phyloP scores from a whole-genome alignment of 495 filamentous ascomycete species.

The Penicillium manginii region DNA sequence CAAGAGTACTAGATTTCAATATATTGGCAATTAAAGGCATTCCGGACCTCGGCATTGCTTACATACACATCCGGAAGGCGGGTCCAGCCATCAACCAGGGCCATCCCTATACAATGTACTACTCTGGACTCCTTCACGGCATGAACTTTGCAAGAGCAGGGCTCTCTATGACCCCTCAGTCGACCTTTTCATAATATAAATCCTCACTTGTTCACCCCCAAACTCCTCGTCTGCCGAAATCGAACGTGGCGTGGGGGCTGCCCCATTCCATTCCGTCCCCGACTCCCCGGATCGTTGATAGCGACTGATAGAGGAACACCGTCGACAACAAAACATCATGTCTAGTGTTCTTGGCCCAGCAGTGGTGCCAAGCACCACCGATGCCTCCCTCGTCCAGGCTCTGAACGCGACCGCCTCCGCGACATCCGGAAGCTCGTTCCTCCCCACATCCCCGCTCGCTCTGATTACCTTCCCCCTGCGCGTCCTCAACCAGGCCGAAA shows the following conservation, averaged over 20 bases:
- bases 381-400: conserved; percentile 14
- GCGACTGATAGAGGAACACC: conserved; percentile 15
- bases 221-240: background rate
- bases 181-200: background rate
- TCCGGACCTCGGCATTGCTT: conserved; percentile 2
- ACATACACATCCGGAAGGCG: conserved; percentile 16
- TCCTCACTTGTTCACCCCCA: background rate
- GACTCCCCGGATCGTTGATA: conserved; percentile 30
- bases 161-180: conserved; percentile 16
- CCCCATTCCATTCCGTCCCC: conserved; percentile 22
- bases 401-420: conserved; percentile 23
- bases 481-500: conserved; percentile 41
- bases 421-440: conserved; percentile 23
- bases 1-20: background rate
- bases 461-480: conserved; percentile 42
- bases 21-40: too few relatives aligned
- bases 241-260: conserved; percentile 15
- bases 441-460: conserved; percentile 41
- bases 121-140: conserved; percentile 1
- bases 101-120: background rate
- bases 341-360: conserved; percentile 22
- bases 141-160: conserved; percentile 22
- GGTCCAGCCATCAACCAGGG: background rate
- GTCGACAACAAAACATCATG: conserved; percentile 23
- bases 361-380: conserved; percentile 25